A percentile compares a stretch with the other conserved stretches of the same genome.
Evolutionary conservation across 768 basidiomycete genomes (phyloP).

Genomic region (Kwoniella sp.): DNA sequence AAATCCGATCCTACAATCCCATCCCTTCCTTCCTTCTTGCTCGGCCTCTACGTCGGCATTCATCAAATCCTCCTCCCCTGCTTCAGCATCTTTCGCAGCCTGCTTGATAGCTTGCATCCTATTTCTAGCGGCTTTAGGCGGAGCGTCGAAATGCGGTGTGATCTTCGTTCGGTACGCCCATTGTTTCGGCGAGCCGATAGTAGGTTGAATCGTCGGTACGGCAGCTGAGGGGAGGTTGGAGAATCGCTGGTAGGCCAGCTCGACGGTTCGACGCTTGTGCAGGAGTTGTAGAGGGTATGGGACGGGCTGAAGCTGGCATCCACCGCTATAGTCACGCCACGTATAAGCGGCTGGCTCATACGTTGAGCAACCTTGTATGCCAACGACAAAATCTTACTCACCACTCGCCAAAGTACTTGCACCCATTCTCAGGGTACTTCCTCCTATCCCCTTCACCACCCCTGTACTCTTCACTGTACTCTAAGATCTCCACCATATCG

Average conservation of each 20-base stretch:
- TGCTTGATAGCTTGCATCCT: conserved; percentile 21
- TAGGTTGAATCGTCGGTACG: conserved; percentile 70
- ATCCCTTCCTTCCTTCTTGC: conserved; percentile 29
- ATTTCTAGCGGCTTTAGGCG: conserved; percentile 61
- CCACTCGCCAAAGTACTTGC: conserved; percentile 86
- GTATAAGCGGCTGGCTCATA: too few species aligned
- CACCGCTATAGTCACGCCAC: conserved; percentile 57
- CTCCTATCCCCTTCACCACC: conserved; percentile 62
- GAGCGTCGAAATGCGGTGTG: conserved; percentile 90
- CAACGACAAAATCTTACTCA: conserved; percentile 47
- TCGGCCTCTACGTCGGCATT: conserved; percentile 24
- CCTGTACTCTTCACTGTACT: conserved; percentile 41
- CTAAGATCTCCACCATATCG: conserved; percentile 58
- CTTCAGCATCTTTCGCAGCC: conserved; percentile 21
- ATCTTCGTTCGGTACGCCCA: conserved; percentile 96
- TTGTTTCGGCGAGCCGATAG: conserved; percentile 82
- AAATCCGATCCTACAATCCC: conserved; percentile 86
- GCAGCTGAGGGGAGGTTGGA: conserved; percentile 60
- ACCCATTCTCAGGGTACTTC: conserved; percentile 68
- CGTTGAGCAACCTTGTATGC: background rate
- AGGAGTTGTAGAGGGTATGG: conserved; percentile 83
- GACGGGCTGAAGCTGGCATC: conserved; percentile 92
- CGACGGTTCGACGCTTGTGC: conserved; percentile 64
- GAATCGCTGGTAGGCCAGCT: conserved; percentile 46
- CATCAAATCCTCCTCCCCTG: conserved; percentile 24